phyloP scores from a whole-genome alignment of 805 yeast genomes.

The Kregervanrija delftensis region DNA sequence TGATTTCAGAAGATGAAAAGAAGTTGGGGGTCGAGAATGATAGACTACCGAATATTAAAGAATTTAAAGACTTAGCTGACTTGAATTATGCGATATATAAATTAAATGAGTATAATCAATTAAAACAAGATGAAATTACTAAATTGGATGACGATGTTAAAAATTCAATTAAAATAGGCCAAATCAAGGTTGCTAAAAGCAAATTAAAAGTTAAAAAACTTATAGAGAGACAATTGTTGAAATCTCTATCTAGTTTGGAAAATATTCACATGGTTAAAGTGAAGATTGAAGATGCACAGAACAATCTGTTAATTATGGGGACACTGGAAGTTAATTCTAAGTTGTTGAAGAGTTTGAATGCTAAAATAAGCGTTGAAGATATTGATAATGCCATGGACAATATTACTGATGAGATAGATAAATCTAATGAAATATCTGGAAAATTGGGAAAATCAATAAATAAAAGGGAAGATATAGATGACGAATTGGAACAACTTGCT shows the following conservation, averaged over 20 bases:
- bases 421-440: constrained; percentile 14
- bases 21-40: neutral
- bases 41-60: constrained; percentile 8
- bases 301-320: constrained; percentile 15
- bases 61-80: constrained; percentile 20
- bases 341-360: constrained; percentile 20
- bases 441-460: constrained; percentile 8
- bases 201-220: constrained; percentile 18
- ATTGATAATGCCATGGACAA: constrained; percentile 18
- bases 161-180: constrained; percentile 12
- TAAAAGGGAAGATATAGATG: constrained; percentile 17
- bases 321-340: constrained; percentile 21
- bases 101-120: constrained; percentile 13
- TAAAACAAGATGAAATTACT: constrained; percentile 9
- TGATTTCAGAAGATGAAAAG: neutral
- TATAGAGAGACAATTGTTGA: constrained; percentile 16
- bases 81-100: constrained; percentile 22
- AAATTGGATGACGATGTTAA: constrained; percentile 7
- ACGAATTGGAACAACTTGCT: constrained; percentile 13
- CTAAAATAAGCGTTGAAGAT: constrained; percentile 10
- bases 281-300: constrained; percentile 24
- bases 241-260: constrained; percentile 16
- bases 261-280: constrained; percentile 16
- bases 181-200: constrained; percentile 16
- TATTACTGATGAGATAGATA: constrained; percentile 13